Evolutionary conservation across 768 basidiomycete genomes (phyloP), one percentile per base, ranked within the genome.

Genomic region (Porpolomopsis calyptriformis): DNA sequence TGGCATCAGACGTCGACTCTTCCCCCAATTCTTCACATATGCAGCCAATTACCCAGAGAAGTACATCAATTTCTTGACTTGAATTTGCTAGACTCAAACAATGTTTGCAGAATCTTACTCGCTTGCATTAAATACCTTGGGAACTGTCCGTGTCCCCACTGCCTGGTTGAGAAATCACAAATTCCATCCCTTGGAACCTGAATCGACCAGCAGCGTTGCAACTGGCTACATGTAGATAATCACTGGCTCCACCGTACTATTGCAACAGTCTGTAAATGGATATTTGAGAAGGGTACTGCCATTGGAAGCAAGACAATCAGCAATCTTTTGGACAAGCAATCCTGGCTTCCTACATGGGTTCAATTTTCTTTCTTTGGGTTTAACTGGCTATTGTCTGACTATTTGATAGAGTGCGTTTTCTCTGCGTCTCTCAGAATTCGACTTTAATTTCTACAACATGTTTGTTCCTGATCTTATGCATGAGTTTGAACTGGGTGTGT

Each of bases 21-120:
- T 53, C 40, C 58, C 57, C 34, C 45, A 55, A 1, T 47, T 63
- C 14, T 56, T 63, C 16, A 58, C 55, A 0, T 63, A 62, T 34
- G 53, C 59, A 2, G 61, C 61, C 5, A 58, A 63, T 35, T 63
- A 63, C 49, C 59, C 59, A 20, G 61, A 63, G 31, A 60, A 60
- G 59, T 61, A 20, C 26, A n/a, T n/a, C n/a, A 12, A 19, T 16
- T 39, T 39, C 20, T 18, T 19, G 20, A 20, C 40, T 24, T 9
- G 3, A 41, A 14, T 14, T 41, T 12, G 19, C 18, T 41, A 11
- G 18, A 10, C 18, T 12, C 14, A n/a, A n/a, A n/a, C n/a, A n/a
- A n/a, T n/a, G n/a, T 31, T 25, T 24, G 48, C 26, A 57, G 57
- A 37, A 52, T 53, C 7, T 49, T 59, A 16, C 40, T 57, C 1